A percentile compares a stretch with the other conserved stretches of the same genome.
Conservation (phyloP, 78 protist species). For the Pigoraptor vietnamica region DNA sequence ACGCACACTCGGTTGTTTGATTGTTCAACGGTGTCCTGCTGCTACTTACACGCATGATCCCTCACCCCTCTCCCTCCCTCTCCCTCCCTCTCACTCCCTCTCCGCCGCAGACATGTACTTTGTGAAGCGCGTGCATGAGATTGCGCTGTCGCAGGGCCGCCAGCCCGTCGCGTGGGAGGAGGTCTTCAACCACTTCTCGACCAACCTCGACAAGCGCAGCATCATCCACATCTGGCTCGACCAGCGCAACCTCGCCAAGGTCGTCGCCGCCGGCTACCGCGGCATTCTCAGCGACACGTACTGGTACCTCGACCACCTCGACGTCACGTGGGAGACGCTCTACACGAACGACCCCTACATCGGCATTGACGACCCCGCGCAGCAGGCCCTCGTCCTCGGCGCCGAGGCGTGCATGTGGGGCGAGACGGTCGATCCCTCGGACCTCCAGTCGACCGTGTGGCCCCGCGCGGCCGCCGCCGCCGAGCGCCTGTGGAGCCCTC, state of each 20-base stretch:
- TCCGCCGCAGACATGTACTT: slow-evolving; percentile 22
- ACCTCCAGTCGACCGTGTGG: slow-evolving; percentile 39
- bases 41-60: background rate
- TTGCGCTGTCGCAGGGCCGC: slow-evolving; percentile 14
- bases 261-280: slow-evolving; percentile 13
- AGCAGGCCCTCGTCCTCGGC: background rate
- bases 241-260: slow-evolving; percentile 13
- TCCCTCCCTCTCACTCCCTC: background rate
- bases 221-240: slow-evolving; percentile 33
- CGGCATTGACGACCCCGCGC: background rate
- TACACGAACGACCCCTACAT: slow-evolving; percentile 53
- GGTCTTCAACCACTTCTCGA: slow-evolving; percentile 24
- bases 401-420: slow-evolving; percentile 36
- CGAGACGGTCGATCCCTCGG: slow-evolving; percentile 52
- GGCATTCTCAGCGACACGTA: background rate
- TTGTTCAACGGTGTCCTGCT: background rate
- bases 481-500: slow-evolving; percentile 63
- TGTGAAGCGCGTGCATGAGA: slow-evolving; percentile 10
- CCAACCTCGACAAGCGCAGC: slow-evolving; percentile 23
- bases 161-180: slow-evolving; percentile 18
- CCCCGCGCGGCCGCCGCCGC: slow-evolving; percentile 67
- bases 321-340: slow-evolving; percentile 34
- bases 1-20: background rate
- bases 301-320: slow-evolving; percentile 51
- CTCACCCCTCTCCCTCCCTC: background rate